Percentiles rank a stretch among this genome's conserved stretches.
phyloP scores from a whole-genome alignment of 2,329 filamentous ascomycete genomes.

The Shiraia bambusicola region DNA sequence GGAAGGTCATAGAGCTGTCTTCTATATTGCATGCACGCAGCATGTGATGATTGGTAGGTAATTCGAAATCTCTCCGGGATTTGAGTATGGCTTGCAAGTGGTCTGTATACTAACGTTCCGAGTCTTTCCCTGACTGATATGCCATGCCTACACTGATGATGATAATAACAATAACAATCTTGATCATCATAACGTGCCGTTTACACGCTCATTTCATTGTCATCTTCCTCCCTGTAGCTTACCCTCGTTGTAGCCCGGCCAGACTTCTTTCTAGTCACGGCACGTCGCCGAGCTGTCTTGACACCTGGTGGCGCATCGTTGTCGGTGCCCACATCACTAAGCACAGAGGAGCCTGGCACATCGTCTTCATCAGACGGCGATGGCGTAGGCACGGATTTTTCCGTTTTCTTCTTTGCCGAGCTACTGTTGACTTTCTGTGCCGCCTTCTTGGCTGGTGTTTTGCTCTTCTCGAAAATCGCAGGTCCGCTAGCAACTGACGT shows the following conservation, averaged over 20 bases:
- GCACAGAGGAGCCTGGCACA: constrained; percentile 37
- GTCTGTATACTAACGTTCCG: too few species aligned
- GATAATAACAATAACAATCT: not conserved
- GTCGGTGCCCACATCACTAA: constrained; percentile 44
- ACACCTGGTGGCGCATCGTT: constrained; percentile 23
- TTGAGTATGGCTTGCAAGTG: too few species aligned
- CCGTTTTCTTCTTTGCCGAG: constrained; percentile 41
- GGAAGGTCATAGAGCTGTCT: constrained; percentile 1
- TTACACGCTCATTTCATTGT: constrained; percentile 31
- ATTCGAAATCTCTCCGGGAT: too few species aligned
- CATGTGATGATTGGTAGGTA: too few species aligned
- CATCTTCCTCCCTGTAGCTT: constrained; percentile 41
- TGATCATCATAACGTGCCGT: constrained; percentile 2
- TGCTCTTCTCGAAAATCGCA: constrained; percentile 36
- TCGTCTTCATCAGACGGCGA: constrained; percentile 43
- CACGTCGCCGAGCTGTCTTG: constrained; percentile 26
- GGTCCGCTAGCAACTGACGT: constrained; percentile 26
- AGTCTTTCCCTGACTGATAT: too few species aligned
- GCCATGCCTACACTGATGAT: too few species aligned
- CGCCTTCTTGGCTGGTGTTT: constrained; percentile 44
- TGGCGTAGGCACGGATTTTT: constrained; percentile 47
- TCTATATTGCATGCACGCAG: constrained; percentile 3
- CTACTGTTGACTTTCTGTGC: constrained; percentile 28
- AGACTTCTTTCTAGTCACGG: constrained; percentile 30
- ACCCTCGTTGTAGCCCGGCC: constrained; percentile 28